Evolutionary conservation across 495 filamentous ascomycete genomes (phyloP), one percentile per base, ranked within the genome.

Genomic region (Tuber magnatum): DNA sequence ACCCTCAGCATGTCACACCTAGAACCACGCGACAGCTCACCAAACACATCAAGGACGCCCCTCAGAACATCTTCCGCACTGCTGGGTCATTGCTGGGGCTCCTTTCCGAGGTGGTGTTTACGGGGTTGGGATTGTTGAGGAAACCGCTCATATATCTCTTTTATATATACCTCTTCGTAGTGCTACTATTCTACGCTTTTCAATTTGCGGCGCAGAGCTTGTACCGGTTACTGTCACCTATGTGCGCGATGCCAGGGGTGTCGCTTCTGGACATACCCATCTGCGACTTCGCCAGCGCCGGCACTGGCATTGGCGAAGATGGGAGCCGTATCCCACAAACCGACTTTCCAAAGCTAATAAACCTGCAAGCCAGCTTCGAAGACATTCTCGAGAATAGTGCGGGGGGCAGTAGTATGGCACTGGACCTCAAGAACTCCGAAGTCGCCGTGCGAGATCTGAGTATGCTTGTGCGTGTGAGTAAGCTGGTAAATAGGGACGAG

Each of bases 291-390:
- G 48, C 74, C 35, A 56, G 78, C n/a, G 61, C n/a, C 24, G 10
- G 75, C 71, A 81, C 76, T 12, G 73, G 72, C 32, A 73, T 76
- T n/a, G 40, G 48, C 43, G 35, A 32, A 20, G 40, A 40, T 71
- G 68, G 73, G 61, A 76, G 72, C 9, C 78, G 80, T 61, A 71
- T 78, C 70, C 79, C 80, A 24, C 80, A 82, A 6, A 85, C 90
- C 28, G 88, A 91, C 73, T 93, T 93, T 74, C 89, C 91, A 61
- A 85, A 88, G 73, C 84, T 93, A 38, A 89, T 93, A 83, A 85
- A 85, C 14, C 86, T 91, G 7, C 92, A 94, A 81, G 83, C 86
- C 18, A 85, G 86, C 69, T 91, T 94, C 68, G 90, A 91, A 80
- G 86, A 87, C 39, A 87, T 93, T 0, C 83, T 92, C 8, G 87